These are phyloP conservation scores for Lanmaoa rubissima DNA, from an alignment of 768 basidiomycete genomes.

Conservation along the genomic window DNA sequence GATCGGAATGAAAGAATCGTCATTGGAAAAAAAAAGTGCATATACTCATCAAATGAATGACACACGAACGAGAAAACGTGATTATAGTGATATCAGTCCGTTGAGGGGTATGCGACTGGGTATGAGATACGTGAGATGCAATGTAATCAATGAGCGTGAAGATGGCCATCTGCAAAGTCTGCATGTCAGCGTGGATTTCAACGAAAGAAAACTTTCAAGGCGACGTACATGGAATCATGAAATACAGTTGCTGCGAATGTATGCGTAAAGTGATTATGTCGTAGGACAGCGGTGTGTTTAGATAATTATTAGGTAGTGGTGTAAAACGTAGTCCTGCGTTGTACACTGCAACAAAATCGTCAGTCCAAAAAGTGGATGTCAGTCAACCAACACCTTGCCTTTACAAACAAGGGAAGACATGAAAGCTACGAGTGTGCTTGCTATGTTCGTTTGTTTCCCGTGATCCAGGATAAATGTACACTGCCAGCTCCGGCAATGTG, in stretches of 20 bases:
- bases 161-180: conserved; percentile 25
- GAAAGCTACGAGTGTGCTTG: not conserved
- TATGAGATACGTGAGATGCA: conserved; percentile 23
- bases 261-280: conserved; percentile 29
- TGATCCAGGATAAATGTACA: conserved; percentile 73
- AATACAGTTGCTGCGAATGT: conserved; percentile 29
- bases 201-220: not conserved
- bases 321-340: conserved; percentile 26
- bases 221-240: conserved; percentile 27
- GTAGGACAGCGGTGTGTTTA: conserved; percentile 19
- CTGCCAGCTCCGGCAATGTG: conserved; percentile 74
- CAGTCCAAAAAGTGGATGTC: not conserved
- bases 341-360: conserved; percentile 24
- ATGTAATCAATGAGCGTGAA: conserved; percentile 23
- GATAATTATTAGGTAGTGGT: conserved; percentile 24
- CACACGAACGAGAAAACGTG: conserved; percentile 26
- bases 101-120: conserved; percentile 27
- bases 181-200: not conserved
- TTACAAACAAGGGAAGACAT: conserved; percentile 21
- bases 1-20: conserved; percentile 6
- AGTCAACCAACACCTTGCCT: conserved; percentile 13
- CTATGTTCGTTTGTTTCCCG: conserved; percentile 46
- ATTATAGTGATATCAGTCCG: conserved; percentile 26
- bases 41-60: conserved; percentile 19
- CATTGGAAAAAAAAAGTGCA: not conserved